A percentile compares a stretch with the other conserved stretches of the same genome.
Conservation (phyloP, 2,329 filamentous ascomycete genomes). For the Cercospora sp. region DNA sequence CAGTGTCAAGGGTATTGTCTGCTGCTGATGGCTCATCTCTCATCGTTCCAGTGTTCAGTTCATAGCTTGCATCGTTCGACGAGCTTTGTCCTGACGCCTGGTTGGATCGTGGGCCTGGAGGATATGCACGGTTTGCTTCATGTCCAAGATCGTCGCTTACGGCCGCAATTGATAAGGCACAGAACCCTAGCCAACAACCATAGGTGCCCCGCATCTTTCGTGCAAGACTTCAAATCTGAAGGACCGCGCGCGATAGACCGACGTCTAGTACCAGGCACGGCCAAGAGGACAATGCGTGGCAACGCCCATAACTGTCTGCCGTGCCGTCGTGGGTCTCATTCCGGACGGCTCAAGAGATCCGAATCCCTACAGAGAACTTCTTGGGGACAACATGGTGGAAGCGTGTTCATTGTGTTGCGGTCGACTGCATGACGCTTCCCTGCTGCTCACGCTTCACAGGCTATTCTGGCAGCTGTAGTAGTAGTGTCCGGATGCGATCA, state of each 20-base stretch:
- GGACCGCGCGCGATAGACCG: not conserved
- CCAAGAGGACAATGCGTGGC: not conserved
- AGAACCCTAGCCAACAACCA: not conserved
- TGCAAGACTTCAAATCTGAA: not conserved
- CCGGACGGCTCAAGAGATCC: not conserved
- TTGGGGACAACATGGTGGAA: not conserved
- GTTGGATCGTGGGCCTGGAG: not conserved
- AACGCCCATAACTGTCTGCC: conserved; percentile 1
- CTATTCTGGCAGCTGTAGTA: not conserved
- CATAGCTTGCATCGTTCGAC: not conserved
- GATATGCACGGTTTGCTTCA: not conserved
- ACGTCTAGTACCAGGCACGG: not conserved
- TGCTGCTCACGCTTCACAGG: not conserved
- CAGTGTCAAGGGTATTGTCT: not conserved
- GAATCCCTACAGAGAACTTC: not conserved
- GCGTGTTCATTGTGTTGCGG: not conserved
- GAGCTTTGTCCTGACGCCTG: not conserved
- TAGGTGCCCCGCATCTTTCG: not conserved
- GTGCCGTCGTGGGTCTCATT: conserved; percentile 6
- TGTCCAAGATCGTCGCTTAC: not conserved
- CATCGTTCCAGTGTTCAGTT: not conserved
- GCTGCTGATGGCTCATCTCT: not conserved
- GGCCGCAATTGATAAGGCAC: not conserved
- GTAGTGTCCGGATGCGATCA: not conserved
- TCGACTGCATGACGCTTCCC: not conserved